Evolutionary conservation across 2,329 filamentous ascomycete genomes (phyloP).

Genomic region (Pyricularia pennisetigena): DNA sequence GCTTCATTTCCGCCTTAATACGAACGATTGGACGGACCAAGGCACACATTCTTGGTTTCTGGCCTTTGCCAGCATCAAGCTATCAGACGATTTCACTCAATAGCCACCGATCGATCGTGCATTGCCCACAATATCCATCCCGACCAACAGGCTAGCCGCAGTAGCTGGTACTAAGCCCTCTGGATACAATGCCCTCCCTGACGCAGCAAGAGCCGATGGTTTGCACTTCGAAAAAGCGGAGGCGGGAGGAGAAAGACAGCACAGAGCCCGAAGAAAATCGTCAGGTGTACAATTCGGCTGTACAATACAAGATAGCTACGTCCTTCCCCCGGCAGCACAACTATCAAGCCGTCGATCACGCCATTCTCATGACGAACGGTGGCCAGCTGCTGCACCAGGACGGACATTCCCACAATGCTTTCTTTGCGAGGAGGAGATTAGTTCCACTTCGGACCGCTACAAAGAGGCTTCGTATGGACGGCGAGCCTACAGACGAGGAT

Average conservation of each 20-base stretch:
- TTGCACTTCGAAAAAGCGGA: slow-evolving; percentile 24
- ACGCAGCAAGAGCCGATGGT: slow-evolving; percentile 20
- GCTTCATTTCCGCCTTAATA: background rate
- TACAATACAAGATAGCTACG: background rate
- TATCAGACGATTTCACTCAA: background rate
- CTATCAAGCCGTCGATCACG: background rate
- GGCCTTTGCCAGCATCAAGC: background rate
- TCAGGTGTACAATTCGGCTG: background rate
- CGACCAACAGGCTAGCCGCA: background rate
- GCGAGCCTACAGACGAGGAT: background rate
- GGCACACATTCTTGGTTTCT: background rate
- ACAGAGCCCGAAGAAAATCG: slow-evolving; percentile 5
- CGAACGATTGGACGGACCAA: background rate
- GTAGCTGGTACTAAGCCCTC: background rate
- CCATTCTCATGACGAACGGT: background rate
- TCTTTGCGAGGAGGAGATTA: background rate
- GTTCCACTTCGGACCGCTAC: background rate
- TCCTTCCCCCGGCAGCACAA: background rate
- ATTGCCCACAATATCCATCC: background rate
- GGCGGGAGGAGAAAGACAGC: slow-evolving; percentile 20
- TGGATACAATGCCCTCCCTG: slow-evolving; percentile 23
- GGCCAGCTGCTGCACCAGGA: background rate
- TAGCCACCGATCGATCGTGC: background rate
- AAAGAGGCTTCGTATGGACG: slow-evolving; percentile 8
- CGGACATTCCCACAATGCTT: background rate